Base-by-base conservation (phyloP, 805 yeast genomes). In the Saccharomyces mikatae region DNA sequence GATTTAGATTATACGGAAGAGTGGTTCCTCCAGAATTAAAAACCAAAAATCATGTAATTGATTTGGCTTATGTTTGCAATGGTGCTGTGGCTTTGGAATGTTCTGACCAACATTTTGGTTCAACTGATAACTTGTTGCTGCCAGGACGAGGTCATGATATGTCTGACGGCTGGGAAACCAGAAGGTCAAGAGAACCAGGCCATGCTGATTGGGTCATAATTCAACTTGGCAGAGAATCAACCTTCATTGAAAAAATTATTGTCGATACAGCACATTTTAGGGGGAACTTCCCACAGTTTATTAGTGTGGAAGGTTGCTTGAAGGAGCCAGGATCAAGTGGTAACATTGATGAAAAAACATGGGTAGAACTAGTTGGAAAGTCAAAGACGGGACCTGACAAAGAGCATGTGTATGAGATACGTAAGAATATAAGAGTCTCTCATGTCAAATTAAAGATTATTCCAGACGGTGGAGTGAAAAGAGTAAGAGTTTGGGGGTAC, bases 161-260 rank as follows among this genome's bases (percentile, higher is more conserved):
- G 98, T 82, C 94, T 51, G 98, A 94, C 67, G 99, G 99, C 13
- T 92, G 99, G 99, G 99, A 92, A 70, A 92, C 99, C 26, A 82
- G 81, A 63, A 82, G 99, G 69, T 89, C 97, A 1, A 80, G 98
- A 68, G 76, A 74, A 11, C 80, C 83, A 3, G 90, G 88, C 47
- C 98, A 92, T 69, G 83, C 80, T 41, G 99, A 92, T 75, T 92
- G 97, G 97, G 96, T 83, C 2, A 80, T 89, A 52, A 80, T 92
- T 55, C 81, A 85, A 62, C 78, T 92, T 52, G 97, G 97, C 21
- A 81, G 84, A 32, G 65, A 68, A 47, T 76, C 89, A 3, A 76
- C 76, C 14, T 58, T 62, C 47, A 76, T 89, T 52, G 73, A 77
- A 27, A 75, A 79, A 55, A 71, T 91, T 41, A 78, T 87, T 5